phyloP scores from a whole-genome alignment of 352 stramenopile species.

The Phytophthora fragariae region DNA sequence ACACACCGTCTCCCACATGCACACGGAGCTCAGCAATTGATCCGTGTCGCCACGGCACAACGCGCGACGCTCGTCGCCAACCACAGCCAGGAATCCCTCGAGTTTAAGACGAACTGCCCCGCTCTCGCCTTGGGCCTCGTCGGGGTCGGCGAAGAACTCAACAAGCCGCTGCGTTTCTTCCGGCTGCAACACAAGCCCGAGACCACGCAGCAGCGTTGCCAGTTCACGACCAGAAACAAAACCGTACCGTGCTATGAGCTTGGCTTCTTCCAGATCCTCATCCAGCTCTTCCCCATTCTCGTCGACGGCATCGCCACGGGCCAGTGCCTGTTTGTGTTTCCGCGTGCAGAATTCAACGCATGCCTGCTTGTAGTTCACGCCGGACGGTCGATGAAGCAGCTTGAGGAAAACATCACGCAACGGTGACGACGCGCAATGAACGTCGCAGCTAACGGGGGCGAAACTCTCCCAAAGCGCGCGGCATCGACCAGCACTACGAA shows the following conservation, averaged over 20 bases:
- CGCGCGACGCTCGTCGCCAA: slow-evolving; percentile 68
- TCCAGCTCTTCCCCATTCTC: slow-evolving; percentile 66
- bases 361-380: slow-evolving; percentile 85
- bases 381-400: slow-evolving; percentile 83
- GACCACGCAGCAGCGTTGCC: slow-evolving; percentile 54
- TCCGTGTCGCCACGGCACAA: slow-evolving; percentile 84
- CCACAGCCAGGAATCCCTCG: slow-evolving; percentile 85
- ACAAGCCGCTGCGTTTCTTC: slow-evolving; percentile 85
- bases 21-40: slow-evolving; percentile 79
- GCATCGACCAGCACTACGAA: slow-evolving; percentile 54
- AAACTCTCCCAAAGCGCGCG: slow-evolving; percentile 91
- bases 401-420: slow-evolving; percentile 93
- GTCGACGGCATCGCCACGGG: slow-evolving; percentile 57
- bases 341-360: slow-evolving; percentile 76
- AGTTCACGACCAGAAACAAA: slow-evolving; percentile 65
- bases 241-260: slow-evolving; percentile 69
- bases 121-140: slow-evolving; percentile 53
- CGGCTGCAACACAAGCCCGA: slow-evolving; percentile 84
- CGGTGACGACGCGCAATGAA: slow-evolving; percentile 87
- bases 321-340: slow-evolving; percentile 67
- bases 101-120: slow-evolving; percentile 30
- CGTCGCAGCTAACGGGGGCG: slow-evolving; percentile 84
- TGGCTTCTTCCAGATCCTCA: slow-evolving; percentile 69
- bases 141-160: slow-evolving; percentile 85
- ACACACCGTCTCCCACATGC: slow-evolving; percentile 93